These are phyloP conservation scores for Cercophora samala DNA, from an alignment of 495 filamentous ascomycete species.

Conservation along the genomic window DNA sequence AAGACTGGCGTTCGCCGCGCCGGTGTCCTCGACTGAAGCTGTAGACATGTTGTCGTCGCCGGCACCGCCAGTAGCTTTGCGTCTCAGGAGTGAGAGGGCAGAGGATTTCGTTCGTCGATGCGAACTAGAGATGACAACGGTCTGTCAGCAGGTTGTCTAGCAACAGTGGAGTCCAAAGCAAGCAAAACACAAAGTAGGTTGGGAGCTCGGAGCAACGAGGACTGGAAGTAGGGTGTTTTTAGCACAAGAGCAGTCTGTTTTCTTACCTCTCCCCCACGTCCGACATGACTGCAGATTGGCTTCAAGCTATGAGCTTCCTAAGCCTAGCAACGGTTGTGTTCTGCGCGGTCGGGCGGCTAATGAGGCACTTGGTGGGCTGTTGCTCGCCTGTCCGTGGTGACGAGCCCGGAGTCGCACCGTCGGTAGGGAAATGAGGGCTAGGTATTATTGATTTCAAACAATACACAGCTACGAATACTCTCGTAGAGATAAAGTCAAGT, in stretches of 20 bases:
- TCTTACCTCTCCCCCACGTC: constrained; percentile 45
- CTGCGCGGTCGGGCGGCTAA: not conserved
- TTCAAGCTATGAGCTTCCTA: not conserved
- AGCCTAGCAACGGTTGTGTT: not conserved
- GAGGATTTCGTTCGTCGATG: constrained; percentile 55
- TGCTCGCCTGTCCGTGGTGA: not conserved
- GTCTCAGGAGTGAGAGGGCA: constrained; percentile 47
- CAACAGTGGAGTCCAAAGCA: constrained; percentile 1
- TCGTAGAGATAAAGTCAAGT: not conserved
- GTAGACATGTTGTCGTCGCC: constrained; percentile 40
- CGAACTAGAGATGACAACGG: constrained; percentile 26
- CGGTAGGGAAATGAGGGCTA: not conserved
- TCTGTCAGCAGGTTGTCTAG: constrained; percentile 18
- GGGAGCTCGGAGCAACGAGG: not conserved
- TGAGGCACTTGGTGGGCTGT: not conserved
- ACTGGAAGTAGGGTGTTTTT: not conserved
- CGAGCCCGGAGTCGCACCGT: not conserved
- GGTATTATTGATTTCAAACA: not conserved
- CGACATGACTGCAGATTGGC: constrained; percentile 35
- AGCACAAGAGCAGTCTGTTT: not conserved
- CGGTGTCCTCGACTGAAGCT: constrained; percentile 39
- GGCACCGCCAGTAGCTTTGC: constrained; percentile 34
- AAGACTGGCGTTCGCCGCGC: constrained; percentile 30
- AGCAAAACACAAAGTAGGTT: too few species aligned
- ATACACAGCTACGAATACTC: not conserved